phyloP scores from a whole-genome alignment of 305 asterid species.

The Striga hermonthica region DNA sequence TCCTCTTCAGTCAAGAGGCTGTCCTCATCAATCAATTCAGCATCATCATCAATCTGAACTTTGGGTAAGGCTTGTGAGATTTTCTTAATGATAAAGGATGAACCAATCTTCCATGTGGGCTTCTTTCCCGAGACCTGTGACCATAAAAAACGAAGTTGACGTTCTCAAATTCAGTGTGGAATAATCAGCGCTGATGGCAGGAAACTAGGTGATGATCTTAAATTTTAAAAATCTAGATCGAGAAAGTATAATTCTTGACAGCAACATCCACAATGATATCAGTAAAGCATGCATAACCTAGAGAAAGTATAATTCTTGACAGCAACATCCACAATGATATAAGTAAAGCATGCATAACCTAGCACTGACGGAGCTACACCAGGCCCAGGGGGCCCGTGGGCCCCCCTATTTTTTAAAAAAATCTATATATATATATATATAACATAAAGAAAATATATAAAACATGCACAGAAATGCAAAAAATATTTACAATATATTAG shows the following conservation, averaged over 20 bases:
- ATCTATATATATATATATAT: too few relatives aligned
- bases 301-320: slow-evolving; percentile 2
- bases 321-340: background rate
- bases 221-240: background rate
- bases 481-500: too few relatives aligned
- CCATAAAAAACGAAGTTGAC: slow-evolving; percentile 15
- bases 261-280: background rate
- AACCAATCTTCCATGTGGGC: slow-evolving; percentile 90
- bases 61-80: slow-evolving; percentile 48
- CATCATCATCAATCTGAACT: slow-evolving; percentile 73
- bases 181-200: slow-evolving; percentile 10
- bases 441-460: too few relatives aligned
- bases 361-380: too few relatives aligned
- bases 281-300: slow-evolving; percentile 8
- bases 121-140: slow-evolving; percentile 66
- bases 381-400: too few relatives aligned
- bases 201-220: background rate
- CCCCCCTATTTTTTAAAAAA: too few relatives aligned
- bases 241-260: background rate
- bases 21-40: slow-evolving; percentile 90
- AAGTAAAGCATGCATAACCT: background rate
- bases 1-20: slow-evolving; percentile 92
- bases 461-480: too few relatives aligned
- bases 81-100: slow-evolving; percentile 75
- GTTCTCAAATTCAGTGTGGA: slow-evolving; percentile 4